These are phyloP conservation scores for Lagenaria siceraria DNA, from an alignment of 306 rosid genomes.

Conservation along the genomic window DNA sequence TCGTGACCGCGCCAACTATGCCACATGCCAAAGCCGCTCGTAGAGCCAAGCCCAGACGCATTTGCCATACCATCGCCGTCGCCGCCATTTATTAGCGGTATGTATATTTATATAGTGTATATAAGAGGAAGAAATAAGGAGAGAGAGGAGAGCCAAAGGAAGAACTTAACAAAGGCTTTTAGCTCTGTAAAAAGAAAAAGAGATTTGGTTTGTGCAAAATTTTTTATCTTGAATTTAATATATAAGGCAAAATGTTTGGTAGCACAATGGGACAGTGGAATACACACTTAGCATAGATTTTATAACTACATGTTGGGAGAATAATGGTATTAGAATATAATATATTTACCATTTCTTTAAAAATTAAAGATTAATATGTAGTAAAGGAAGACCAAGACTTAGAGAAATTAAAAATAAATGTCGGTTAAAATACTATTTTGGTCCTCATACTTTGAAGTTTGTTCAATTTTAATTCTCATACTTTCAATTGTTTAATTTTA, in stretches of 20 bases:
- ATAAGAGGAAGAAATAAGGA: not conserved
- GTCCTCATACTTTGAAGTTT: too few species aligned
- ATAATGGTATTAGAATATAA: not conserved
- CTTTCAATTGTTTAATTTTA: too few species aligned
- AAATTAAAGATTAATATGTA: not conserved
- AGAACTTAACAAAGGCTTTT: not conserved
- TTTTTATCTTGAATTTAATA: not conserved
- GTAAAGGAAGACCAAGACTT: not conserved
- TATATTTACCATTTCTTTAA: not conserved
- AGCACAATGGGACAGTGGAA: not conserved
- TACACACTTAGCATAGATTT: not conserved
- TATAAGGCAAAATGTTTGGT: not conserved
- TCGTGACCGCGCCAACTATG: conserved; percentile 36
- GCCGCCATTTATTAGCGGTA: not conserved
- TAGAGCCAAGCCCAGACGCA: conserved; percentile 36
- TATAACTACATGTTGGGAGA: not conserved
- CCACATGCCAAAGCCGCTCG: conserved; percentile 56
- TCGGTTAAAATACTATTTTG: too few species aligned
- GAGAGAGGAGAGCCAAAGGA: not conserved
- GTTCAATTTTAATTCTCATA: too few species aligned
- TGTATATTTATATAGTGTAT: not conserved
- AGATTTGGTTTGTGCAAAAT: not conserved
- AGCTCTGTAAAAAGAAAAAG: not conserved
- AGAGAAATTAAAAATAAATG: too few species aligned
- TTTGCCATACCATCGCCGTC: conserved; percentile 16